A percentile compares a stretch with the other conserved stretches of the same genome.
Evolutionary conservation across 2,329 filamentous ascomycete species (phyloP).

Genomic region (Fusarium abutilonis): DNA sequence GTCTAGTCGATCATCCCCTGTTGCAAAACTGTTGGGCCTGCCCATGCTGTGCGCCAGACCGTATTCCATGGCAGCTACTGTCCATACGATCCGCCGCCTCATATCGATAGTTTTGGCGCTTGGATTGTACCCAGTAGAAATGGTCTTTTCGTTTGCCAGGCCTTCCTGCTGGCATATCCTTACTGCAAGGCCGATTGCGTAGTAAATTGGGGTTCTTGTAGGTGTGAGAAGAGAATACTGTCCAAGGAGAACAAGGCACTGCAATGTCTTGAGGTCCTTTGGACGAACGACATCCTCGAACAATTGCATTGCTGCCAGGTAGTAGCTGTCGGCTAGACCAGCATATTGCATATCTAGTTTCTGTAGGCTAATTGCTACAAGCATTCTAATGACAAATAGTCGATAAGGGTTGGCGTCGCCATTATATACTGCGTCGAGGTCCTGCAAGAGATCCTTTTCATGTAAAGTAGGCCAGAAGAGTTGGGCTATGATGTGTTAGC

Average conservation of each 20-base stretch:
- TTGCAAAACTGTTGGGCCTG: constrained; percentile 85
- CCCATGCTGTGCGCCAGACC: constrained; percentile 89
- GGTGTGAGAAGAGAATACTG: constrained; percentile 94
- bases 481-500: constrained; percentile 69
- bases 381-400: constrained; percentile 89
- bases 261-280: constrained; percentile 91
- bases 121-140: constrained; percentile 69
- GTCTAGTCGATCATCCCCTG: constrained; percentile 82
- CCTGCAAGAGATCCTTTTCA: constrained; percentile 78
- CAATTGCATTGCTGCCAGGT: constrained; percentile 85
- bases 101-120: constrained; percentile 86
- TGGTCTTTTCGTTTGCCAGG: constrained; percentile 87
- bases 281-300: constrained; percentile 84
- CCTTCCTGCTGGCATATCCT: constrained; percentile 90
- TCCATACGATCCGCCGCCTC: constrained; percentile 89
- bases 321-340: constrained; percentile 95
- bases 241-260: constrained; percentile 86
- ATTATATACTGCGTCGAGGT: constrained; percentile 83
- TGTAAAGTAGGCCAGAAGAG: constrained; percentile 88
- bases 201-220: constrained; percentile 91
- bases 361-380: constrained; percentile 93
- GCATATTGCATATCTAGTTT: constrained; percentile 90
- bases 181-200: constrained; percentile 87
- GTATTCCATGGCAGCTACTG: constrained; percentile 86
- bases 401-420: constrained; percentile 81